phyloP scores from a whole-genome alignment of 2,329 filamentous ascomycete species.

The Arthroderma sp. region DNA sequence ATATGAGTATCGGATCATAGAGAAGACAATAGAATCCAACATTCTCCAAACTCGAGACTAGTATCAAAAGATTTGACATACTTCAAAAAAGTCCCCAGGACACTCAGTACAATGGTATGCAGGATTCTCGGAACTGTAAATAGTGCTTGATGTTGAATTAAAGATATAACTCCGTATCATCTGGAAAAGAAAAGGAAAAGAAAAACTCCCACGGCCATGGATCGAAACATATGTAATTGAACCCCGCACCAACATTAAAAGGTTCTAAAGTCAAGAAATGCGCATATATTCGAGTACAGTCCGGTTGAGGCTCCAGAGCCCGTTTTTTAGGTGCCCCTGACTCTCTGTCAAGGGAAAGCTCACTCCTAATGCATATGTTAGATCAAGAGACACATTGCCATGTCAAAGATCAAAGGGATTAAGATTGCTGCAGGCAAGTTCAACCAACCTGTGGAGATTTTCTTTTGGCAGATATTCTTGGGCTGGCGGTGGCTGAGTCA shows the following conservation, averaged over 20 bases:
- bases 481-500: conserved; percentile 1
- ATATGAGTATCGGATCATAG: neutral
- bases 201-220: conserved; percentile 1
- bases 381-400: neutral
- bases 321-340: neutral
- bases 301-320: neutral
- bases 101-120: neutral
- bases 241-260: neutral
- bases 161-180: neutral
- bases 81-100: neutral
- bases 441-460: conserved; percentile 15
- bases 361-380: neutral
- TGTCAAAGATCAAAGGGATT: too few species aligned
- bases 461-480: conserved; percentile 13
- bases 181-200: neutral
- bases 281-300: neutral
- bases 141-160: neutral
- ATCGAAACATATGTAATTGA: neutral
- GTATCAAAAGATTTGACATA: neutral
- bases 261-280: neutral
- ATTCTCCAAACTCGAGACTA: neutral
- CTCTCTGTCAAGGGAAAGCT: neutral
- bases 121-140: neutral
- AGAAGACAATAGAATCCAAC: neutral
- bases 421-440: neutral